Conservation (phyloP, 441 rosid genomes). For the Erodium trifolium region DNA sequence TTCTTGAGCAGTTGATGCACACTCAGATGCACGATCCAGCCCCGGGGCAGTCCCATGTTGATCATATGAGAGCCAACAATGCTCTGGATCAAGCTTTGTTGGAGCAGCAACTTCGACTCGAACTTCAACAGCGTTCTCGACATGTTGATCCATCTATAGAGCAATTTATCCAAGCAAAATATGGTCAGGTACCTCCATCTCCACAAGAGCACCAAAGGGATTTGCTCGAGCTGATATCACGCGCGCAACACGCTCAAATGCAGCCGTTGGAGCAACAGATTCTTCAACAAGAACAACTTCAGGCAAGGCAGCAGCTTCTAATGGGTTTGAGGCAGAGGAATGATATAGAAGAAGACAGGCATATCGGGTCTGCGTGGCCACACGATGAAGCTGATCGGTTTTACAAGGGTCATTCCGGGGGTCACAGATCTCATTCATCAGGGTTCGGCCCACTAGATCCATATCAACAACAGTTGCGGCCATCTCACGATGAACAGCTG, state of each 20-base stretch:
- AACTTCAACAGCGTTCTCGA: slow-evolving; percentile 25
- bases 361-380: slow-evolving; percentile 21
- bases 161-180: slow-evolving; percentile 27
- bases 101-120: slow-evolving; percentile 21
- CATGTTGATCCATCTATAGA: slow-evolving; percentile 24
- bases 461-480: slow-evolving; percentile 46
- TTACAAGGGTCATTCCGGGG: slow-evolving; percentile 18
- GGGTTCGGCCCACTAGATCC: slow-evolving; percentile 29
- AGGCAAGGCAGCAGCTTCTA: slow-evolving; percentile 26
- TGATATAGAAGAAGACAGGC: slow-evolving; percentile 27
- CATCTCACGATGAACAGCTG: slow-evolving; percentile 25
- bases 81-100: slow-evolving; percentile 22
- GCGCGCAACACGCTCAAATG: slow-evolving; percentile 8
- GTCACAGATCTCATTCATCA: slow-evolving; percentile 16
- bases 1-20: slow-evolving; percentile 27
- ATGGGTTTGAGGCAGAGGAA: slow-evolving; percentile 29
- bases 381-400: slow-evolving; percentile 31
- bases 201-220: slow-evolving; percentile 20
- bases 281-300: slow-evolving; percentile 43
- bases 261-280: slow-evolving; percentile 26
- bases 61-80: slow-evolving; percentile 27
- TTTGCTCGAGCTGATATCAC: slow-evolving; percentile 27
- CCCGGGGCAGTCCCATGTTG: slow-evolving; percentile 23
- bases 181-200: slow-evolving; percentile 16
- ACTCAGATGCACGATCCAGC: slow-evolving; percentile 25